Evolutionary conservation across 139 green algal species (phyloP).

Genomic region (Spirogloea muscicola): DNA sequence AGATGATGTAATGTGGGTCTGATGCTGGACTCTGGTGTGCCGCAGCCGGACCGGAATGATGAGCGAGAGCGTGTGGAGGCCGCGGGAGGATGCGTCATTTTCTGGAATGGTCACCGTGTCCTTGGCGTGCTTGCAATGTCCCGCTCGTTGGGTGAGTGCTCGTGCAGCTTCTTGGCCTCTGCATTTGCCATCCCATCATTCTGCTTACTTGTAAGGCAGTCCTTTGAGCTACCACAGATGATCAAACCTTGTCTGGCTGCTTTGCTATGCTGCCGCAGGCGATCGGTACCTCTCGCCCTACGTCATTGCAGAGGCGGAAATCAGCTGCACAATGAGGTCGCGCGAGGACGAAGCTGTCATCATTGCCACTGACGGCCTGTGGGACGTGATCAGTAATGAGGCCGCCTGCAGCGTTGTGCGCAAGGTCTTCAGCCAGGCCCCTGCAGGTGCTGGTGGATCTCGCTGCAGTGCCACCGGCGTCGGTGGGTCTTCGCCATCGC

Average conservation of each 20-base stretch:
- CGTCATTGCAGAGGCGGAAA: slow-evolving; percentile 31
- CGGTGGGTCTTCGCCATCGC: neutral
- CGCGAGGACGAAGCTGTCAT: slow-evolving; percentile 30
- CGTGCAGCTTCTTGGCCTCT: too few species aligned
- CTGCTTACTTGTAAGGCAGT: too few species aligned
- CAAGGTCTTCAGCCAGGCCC: neutral
- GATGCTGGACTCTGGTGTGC: too few species aligned
- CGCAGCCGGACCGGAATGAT: slow-evolving; percentile 61
- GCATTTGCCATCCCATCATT: too few species aligned
- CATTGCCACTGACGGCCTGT: slow-evolving; percentile 32
- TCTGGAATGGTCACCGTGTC: slow-evolving; percentile 71
- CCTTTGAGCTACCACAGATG: too few species aligned
- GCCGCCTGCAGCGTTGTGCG: slow-evolving; percentile 5
- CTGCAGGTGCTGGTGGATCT: neutral
- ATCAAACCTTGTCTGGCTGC: too few species aligned
- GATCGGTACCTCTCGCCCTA: slow-evolving; percentile 40
- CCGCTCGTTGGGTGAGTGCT: slow-evolving; percentile 65
- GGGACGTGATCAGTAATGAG: slow-evolving; percentile 35
- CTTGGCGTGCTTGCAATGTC: slow-evolving; percentile 72
- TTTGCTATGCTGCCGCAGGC: slow-evolving; percentile 1
- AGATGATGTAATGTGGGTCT: too few species aligned
- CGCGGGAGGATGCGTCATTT: slow-evolving; percentile 68
- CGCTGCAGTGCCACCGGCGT: too few species aligned
- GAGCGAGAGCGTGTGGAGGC: slow-evolving; percentile 67
- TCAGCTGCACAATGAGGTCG: slow-evolving; percentile 5